phyloP scores from a whole-genome alignment of 257 asterid genomes.

The Prunella vulgaris region DNA sequence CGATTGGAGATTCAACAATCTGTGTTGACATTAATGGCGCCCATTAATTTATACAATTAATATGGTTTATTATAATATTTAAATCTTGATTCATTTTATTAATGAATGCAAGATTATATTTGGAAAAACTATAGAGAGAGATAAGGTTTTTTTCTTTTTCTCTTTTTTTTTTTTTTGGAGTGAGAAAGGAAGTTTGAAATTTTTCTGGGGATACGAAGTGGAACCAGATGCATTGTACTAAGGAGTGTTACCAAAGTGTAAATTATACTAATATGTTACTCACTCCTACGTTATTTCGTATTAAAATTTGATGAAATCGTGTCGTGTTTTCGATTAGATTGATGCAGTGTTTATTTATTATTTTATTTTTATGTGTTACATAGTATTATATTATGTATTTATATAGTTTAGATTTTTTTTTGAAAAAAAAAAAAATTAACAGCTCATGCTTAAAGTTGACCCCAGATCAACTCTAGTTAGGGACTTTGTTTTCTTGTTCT shows the following conservation, averaged over 20 bases:
- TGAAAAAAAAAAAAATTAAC: too few relatives aligned
- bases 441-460: too few relatives aligned
- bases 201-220: conserved; percentile 67
- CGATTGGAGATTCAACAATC: conserved; percentile 86
- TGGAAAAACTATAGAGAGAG: background rate
- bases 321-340: background rate
- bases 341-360: too few relatives aligned
- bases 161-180: background rate
- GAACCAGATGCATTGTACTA: conserved; percentile 46
- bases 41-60: too few relatives aligned
- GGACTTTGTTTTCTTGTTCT: too few relatives aligned
- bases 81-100: background rate
- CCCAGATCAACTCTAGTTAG: too few relatives aligned
- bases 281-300: background rate
- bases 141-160: background rate
- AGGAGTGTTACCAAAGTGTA: conserved; percentile 12
- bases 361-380: too few relatives aligned
- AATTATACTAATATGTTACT: conserved; percentile 8
- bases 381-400: too few relatives aligned
- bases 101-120: background rate
- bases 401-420: too few relatives aligned
- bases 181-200: background rate
- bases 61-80: too few relatives aligned
- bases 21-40: conserved; percentile 38
- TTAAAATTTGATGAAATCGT: background rate